Evolutionary conservation across 2,329 filamentous ascomycete species (phyloP).

Genomic region (Fusarium pseudonygamai): DNA sequence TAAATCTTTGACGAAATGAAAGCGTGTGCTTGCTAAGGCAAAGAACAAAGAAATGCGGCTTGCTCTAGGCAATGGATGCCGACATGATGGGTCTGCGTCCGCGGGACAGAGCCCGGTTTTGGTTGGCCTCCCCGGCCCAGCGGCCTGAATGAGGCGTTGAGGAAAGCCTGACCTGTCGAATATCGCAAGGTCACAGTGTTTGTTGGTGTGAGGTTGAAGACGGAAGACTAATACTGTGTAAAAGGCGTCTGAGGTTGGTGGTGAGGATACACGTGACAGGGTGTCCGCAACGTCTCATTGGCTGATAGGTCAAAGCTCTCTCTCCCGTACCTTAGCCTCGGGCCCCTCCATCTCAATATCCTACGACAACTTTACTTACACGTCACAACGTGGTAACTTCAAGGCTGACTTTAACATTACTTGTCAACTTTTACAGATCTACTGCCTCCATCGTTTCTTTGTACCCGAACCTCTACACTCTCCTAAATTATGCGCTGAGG

Average conservation of each 20-base stretch:
- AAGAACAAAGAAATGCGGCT: conserved; percentile 43
- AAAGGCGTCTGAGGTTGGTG: not conserved
- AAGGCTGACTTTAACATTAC: conserved; percentile 37
- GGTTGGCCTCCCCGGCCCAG: conserved; percentile 11
- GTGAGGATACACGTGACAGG: conserved; percentile 22
- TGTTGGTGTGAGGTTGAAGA: conserved; percentile 19
- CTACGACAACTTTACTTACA: not conserved
- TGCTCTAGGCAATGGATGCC: conserved; percentile 26
- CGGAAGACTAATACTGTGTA: not conserved
- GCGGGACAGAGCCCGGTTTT: conserved; percentile 14
- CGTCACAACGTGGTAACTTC: not conserved
- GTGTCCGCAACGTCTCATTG: conserved; percentile 27
- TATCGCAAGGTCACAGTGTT: not conserved
- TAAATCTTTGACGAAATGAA: conserved; percentile 22
- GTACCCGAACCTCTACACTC: not conserved
- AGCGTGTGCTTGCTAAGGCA: conserved; percentile 36
- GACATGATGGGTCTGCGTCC: conserved; percentile 14
- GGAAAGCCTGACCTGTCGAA: not conserved
- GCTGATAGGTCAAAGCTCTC: conserved; percentile 8
- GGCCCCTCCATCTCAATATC: conserved; percentile 12
- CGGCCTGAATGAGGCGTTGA: conserved; percentile 23
- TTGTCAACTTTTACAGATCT: conserved; percentile 36
- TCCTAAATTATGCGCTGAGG: conserved; percentile 25
- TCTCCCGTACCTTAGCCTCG: not conserved
- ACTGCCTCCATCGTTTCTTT: conserved; percentile 19